Evolutionary conservation across 1,284 basidiomycete species (phyloP), one percentile per base, ranked within the genome.

Genomic region (Apiotrichum montevideense): DNA sequence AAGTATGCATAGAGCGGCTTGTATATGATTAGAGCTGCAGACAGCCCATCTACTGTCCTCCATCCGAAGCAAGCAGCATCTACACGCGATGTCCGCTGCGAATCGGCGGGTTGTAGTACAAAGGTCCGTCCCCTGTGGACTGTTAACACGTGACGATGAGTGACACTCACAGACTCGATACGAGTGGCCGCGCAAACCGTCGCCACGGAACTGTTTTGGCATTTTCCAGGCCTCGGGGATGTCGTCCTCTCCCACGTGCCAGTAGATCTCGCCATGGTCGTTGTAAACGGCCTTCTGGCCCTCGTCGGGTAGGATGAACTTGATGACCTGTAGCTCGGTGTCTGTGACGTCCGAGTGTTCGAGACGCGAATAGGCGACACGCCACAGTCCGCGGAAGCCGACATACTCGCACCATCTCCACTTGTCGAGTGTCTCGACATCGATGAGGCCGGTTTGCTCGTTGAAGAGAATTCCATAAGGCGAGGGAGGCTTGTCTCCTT

Each of bases 351-450:
- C 68, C 45, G 65, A 63, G 54, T 74, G 71, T 46, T 73, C 66
- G 4, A 75, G 55, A 33, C 72, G 52, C 3, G 69, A 70, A 54
- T 62, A 77, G n/a, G 83, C 80, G 3, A 88, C 87, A 32, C 88
- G 81, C 77, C 90, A 88, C 35, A 92, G 68, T 2, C 87, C 87
- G 15, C 89, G 82, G 73, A 90, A 94, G 32, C 90, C 78, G 49
- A 94, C 88, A 67, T 93, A 93, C 79, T 93, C 87, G 76, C 90
- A 92, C 87, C 87, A 87, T 55, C 63, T 55, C 56, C 63, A 63
- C 13, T 60, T 58, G 54, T 69, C 65, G 4, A 56, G 72, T 59
- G 67, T 70, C 52, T 75, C 89, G 64, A 90, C 88, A 34, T 80
- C 80, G 45, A 61, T 57, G 61, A 76, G 70, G 35, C 63, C 62